phyloP scores from a whole-genome alignment of 1,139 yeast species.

The Debaryomyces fabryi region DNA sequence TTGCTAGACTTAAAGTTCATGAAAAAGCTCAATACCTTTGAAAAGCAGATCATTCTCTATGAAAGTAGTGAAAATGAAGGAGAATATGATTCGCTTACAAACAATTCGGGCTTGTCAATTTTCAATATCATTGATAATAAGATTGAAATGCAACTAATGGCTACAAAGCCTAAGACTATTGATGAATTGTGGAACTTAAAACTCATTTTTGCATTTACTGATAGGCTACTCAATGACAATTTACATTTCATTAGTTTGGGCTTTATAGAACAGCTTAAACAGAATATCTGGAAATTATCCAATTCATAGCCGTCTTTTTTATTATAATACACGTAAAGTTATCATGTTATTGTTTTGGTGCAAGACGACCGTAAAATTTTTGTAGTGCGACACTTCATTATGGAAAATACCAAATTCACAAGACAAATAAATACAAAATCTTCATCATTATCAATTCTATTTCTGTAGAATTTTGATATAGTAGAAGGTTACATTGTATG shows the following conservation, averaged over 20 bases:
- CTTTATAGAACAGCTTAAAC: slow-evolving; percentile 55
- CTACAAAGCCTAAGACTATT: slow-evolving; percentile 42
- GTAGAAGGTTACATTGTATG: neutral
- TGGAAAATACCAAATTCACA: neutral
- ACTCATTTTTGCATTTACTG: slow-evolving; percentile 65
- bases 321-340: neutral
- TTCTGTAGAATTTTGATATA: neutral
- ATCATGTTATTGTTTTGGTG: slow-evolving; percentile 2
- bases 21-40: slow-evolving; percentile 32
- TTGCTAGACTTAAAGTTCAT: slow-evolving; percentile 28
- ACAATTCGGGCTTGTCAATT: slow-evolving; percentile 31
- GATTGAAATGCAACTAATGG: slow-evolving; percentile 51
- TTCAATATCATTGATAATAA: slow-evolving; percentile 60
- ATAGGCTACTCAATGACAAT: slow-evolving; percentile 35
- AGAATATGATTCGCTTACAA: slow-evolving; percentile 19
- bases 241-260: slow-evolving; percentile 47
- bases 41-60: slow-evolving; percentile 36
- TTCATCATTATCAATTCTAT: neutral
- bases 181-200: slow-evolving; percentile 72
- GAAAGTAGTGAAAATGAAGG: slow-evolving; percentile 25
- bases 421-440: slow-evolving; percentile 2
- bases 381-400: slow-evolving; percentile 3
- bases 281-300: slow-evolving; percentile 39
- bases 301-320: slow-evolving; percentile 3
- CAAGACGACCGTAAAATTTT: slow-evolving; percentile 1